Evolutionary conservation across 1,139 yeast genomes (phyloP), one percentile per base, ranked within the genome.

Genomic region (Scheffersomyces quercinus): DNA sequence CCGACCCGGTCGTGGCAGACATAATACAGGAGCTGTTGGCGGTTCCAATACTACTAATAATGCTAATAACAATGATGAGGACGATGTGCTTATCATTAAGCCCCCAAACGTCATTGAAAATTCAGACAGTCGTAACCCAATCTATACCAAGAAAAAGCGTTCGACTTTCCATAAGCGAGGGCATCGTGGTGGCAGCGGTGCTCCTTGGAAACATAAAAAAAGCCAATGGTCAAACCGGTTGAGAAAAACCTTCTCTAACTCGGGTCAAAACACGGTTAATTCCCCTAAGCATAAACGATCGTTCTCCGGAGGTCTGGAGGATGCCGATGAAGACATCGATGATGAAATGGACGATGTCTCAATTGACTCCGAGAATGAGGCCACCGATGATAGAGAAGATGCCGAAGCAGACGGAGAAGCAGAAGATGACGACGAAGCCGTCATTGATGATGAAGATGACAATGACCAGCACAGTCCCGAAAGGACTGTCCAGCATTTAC

Each of bases 11-110:
- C 26, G 26, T 20, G 26, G 26, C 26, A 31, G 20, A 14, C 35
- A 14, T 31, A 12, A 12, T 14, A 12, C 6, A 3, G 35, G 35
- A 14, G 10, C 7, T 14, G 20, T 20, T 14, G 20, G 35, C 6
- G 8, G 20, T 12, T 14, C 20, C 5, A 15, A 31, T n/a, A 14
- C 11, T 15, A 20, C 15, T 8, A 15, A 14, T 15, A 14, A 31
- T n/a, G 4, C 35, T 31, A 31, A 31, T 31, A 31, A 31, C 6
- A 20, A 14, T 14, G 83, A 82, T 29, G 84, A 83, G 31, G 97
- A 91, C 2, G 97, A 96, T 9, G 90, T 95, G 0, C 68, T 91
- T 39, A 82, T 87, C 10, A 86, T 90, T 43, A 79, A 80, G 51
- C 83, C 95, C 2, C 97, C 97, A 1, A 79, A 82, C 32, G 95